phyloP scores from a whole-genome alignment of 352 stramenopile species.

The Phytophthora citricola region DNA sequence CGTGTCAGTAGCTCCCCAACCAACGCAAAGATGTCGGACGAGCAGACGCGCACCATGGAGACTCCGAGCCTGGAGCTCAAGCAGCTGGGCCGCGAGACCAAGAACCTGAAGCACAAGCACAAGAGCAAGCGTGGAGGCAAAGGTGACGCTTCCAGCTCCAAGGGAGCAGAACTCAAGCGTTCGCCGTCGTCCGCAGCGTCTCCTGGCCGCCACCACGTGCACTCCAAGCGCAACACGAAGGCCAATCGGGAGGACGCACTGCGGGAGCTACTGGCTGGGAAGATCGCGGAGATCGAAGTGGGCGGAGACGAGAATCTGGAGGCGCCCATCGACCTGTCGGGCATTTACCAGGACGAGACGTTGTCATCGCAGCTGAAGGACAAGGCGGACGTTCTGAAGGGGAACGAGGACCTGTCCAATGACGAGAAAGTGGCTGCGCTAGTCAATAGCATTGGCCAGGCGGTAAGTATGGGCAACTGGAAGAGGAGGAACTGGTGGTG shows the following conservation, averaged over 20 bases:
- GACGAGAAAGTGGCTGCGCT: slow-evolving; percentile 62
- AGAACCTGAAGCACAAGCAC: slow-evolving; percentile 86
- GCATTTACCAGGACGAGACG: slow-evolving; percentile 73
- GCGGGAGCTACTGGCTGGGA: slow-evolving; percentile 79
- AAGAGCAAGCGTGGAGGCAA: slow-evolving; percentile 63
- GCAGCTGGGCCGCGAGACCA: slow-evolving; percentile 57
- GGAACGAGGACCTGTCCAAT: slow-evolving; percentile 39
- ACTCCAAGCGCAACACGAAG: slow-evolving; percentile 33
- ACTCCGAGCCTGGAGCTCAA: slow-evolving; percentile 63
- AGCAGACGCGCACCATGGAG: slow-evolving; percentile 31
- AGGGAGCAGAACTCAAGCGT: slow-evolving; percentile 24
- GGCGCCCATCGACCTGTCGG: slow-evolving; percentile 72
- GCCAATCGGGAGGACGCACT: slow-evolving; percentile 59
- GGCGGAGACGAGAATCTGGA: slow-evolving; percentile 83
- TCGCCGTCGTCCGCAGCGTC: slow-evolving; percentile 32
- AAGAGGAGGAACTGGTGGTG: background rate
- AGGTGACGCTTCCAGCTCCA: slow-evolving; percentile 2
- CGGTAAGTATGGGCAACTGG: slow-evolving; percentile 36
- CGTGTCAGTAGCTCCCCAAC: background rate
- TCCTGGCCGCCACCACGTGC: slow-evolving; percentile 35
- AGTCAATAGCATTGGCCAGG: slow-evolving; percentile 43
- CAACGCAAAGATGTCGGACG: slow-evolving; percentile 35
- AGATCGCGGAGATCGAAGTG: slow-evolving; percentile 89
- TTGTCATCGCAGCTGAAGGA: slow-evolving; percentile 44
- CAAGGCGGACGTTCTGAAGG: slow-evolving; percentile 45